Evolutionary conservation across 768 basidiomycete species (phyloP).

Genomic region (Boletellus ananiceps): DNA sequence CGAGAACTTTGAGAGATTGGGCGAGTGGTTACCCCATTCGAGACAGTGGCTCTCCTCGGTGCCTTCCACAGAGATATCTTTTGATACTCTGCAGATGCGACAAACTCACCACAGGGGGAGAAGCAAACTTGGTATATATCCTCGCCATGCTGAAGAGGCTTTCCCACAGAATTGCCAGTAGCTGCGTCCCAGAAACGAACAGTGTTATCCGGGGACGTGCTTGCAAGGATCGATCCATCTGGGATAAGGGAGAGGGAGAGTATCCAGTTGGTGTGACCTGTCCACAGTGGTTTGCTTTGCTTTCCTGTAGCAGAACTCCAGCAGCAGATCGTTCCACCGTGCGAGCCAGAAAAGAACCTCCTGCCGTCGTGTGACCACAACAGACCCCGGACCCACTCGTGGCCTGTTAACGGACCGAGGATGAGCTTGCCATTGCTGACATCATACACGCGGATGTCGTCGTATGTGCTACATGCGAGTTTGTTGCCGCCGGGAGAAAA

Average conservation of each 20-base stretch:
- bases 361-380: conserved; percentile 5
- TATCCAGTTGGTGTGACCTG: background rate
- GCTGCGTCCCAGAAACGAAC: conserved; percentile 1
- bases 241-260: background rate
- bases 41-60: background rate
- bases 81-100: background rate
- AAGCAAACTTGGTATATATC: background rate
- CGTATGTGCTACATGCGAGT: background rate
- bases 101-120: conserved; percentile 2
- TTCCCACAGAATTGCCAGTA: background rate
- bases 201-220: background rate
- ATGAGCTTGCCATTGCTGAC: background rate
- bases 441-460: background rate
- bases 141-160: background rate
- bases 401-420: background rate
- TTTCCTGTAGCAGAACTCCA: background rate
- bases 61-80: background rate
- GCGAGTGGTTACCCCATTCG: background rate
- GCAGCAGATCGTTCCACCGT: background rate
- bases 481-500: conserved; percentile 1
- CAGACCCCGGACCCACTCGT: background rate
- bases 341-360: background rate
- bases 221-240: background rate
- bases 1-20: background rate
- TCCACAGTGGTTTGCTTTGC: background rate